Conservation (phyloP, 768 basidiomycete species). For the Amanita muscaria region DNA sequence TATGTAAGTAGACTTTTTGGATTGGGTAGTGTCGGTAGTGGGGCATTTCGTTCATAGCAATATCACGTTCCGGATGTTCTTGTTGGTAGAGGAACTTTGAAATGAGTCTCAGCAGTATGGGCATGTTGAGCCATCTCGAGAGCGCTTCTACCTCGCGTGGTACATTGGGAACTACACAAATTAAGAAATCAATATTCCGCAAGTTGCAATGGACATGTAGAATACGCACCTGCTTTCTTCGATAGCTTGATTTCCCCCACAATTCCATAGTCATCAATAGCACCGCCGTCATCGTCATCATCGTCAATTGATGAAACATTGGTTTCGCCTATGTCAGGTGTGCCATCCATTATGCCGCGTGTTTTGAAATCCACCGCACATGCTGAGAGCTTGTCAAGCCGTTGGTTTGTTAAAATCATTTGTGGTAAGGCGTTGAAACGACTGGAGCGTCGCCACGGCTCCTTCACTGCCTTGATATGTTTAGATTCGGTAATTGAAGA, state of each 20-base stretch:
- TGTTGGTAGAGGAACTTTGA: not conserved
- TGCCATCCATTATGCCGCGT: not conserved
- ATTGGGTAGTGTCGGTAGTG: not conserved
- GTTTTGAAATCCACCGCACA: not conserved
- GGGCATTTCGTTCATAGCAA: not conserved
- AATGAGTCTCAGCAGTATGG: not conserved
- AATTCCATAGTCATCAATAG: not conserved
- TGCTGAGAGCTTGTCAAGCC: not conserved
- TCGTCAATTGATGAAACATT: not conserved
- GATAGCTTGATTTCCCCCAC: not conserved
- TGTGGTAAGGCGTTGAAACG: not conserved
- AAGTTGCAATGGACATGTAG: not conserved
- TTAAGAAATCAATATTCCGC: not conserved
- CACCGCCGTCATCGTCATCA: not conserved
- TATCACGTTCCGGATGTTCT: not conserved
- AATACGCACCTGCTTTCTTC: not conserved
- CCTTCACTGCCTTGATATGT: slow-evolving; percentile 28
- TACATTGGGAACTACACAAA: not conserved
- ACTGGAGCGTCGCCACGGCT: slow-evolving; percentile 16
- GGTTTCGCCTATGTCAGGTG: not conserved
- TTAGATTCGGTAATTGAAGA: slow-evolving; percentile 27
- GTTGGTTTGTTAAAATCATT: not conserved
- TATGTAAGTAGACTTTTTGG: not conserved
- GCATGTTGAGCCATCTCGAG: not conserved
- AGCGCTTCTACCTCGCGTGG: not conserved